These are phyloP conservation scores for Hymenoscyphus albidus DNA, from an alignment of 2,329 filamentous ascomycete species.

Conservation along the genomic window DNA sequence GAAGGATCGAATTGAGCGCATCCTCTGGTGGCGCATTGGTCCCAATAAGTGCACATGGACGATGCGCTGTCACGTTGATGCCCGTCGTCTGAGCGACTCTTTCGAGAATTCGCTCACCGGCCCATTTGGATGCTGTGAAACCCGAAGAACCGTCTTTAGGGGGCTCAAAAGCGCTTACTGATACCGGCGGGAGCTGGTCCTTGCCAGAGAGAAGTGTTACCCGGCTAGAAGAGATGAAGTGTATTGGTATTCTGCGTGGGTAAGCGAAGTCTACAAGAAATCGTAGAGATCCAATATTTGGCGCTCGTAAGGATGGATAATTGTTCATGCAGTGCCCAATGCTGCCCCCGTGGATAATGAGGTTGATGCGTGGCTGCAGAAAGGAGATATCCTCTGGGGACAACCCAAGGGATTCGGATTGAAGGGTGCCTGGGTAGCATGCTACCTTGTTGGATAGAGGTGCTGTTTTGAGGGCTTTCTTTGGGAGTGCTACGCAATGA, in stretches of 20 bases:
- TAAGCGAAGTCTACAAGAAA: constrained; percentile 34
- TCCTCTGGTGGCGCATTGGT: neutral
- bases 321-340: constrained; percentile 37
- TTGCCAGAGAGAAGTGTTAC: neutral
- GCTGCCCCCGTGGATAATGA: constrained; percentile 53
- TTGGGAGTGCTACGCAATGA: constrained; percentile 38
- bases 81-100: neutral
- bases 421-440: constrained; percentile 38
- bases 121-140: neutral
- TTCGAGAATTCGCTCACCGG: neutral
- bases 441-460: constrained; percentile 23
- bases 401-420: constrained; percentile 30
- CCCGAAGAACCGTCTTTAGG: neutral
- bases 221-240: constrained; percentile 36
- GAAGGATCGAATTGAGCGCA: neutral
- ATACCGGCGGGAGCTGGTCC: neutral
- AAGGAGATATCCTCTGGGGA: constrained; percentile 17
- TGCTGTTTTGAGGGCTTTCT: constrained; percentile 5
- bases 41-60: neutral
- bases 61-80: neutral
- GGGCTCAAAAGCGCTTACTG: neutral
- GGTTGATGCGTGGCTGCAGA: constrained; percentile 27
- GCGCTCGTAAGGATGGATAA: constrained; percentile 34
- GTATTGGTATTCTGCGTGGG: constrained; percentile 32
- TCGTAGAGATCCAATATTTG: constrained; percentile 38